Evolutionary conservation across 2,329 filamentous ascomycete genomes (phyloP), one percentile per base, ranked within the genome.

Genomic region (Alternaria sp.): DNA sequence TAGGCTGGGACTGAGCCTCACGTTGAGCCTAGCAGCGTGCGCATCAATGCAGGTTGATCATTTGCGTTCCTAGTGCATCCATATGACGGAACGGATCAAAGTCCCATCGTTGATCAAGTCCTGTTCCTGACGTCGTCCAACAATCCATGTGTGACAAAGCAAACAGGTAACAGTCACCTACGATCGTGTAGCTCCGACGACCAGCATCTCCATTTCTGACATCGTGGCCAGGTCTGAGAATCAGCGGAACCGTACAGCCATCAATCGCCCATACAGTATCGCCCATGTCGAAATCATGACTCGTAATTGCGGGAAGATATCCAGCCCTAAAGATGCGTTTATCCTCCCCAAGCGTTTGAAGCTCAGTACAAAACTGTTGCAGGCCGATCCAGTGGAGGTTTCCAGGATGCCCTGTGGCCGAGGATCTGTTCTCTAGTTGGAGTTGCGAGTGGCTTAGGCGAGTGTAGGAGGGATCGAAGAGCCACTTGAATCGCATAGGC

Each of bases 81-180:
- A 63, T 57, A 34, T 51, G 51, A 17, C 60, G 60, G 23, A 63
- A 63, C 9, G 60, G 60, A 33, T 63, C 48, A 24, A 63, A 63
- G 10, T 58, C 46, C 60, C 60, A 63, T 40, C 58, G 33, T 42
- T 55, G 51, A 14, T 57, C 49, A 13, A 54, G 40, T 8, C 57
- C 60, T 17, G 45, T 55, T 4, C 60, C 60, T 39, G 54, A 39
- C 39, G 51, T 56, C 7, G 29, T 45, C 54, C 54, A 63, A 37
- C 60, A 63, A 33, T 61, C 57, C 29, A 61, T 37, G 21, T 63
- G 60, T 17, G 51, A 51, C 28, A 63, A 33, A 13, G 57, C 54
- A 21, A 63, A 52, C 37, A 63, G n/a, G 10, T 60, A 41, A 14
- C 57, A 60, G 33, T 60, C 51, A 3, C 60, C 57, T 13, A 60